Evolutionary conservation across 352 stramenopile species (phyloP).

Genomic region (Pythium folliculosum): DNA sequence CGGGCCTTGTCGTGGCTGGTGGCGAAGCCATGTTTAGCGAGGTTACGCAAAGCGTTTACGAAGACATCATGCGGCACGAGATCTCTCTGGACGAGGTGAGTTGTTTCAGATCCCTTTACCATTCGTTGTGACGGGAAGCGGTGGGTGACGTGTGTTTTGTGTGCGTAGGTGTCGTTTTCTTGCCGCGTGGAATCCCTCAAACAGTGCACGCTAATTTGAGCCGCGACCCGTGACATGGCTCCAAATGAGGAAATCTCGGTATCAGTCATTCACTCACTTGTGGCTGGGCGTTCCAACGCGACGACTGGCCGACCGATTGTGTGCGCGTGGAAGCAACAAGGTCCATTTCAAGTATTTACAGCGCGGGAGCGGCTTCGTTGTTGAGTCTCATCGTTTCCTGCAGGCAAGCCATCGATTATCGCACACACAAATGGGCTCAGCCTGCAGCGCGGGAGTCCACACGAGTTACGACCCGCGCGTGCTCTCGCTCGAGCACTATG

Average conservation of each 20-base stretch:
- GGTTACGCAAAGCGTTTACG: conserved; percentile 44
- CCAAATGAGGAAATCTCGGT: background rate
- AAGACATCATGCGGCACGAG: conserved; percentile 43
- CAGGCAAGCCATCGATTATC: background rate
- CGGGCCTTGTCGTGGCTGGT: conserved; percentile 53
- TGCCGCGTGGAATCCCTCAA: background rate
- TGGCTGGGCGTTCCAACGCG: background rate
- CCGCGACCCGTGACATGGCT: background rate
- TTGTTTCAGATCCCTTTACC: background rate
- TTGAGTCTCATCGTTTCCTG: background rate
- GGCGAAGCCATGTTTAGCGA: conserved; percentile 33
- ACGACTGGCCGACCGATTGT: background rate
- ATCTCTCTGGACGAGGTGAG: conserved; percentile 52
- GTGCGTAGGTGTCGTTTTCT: conserved; percentile 4
- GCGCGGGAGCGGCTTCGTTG: background rate
- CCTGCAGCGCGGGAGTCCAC: conserved; percentile 33
- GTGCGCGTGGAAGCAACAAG: background rate
- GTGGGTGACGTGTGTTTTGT: background rate
- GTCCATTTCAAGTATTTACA: background rate
- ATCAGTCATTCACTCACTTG: background rate
- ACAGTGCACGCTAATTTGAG: conserved; percentile 10
- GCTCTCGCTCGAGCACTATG: conserved; percentile 59
- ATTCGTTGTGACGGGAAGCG: background rate
- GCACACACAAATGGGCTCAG: conserved; percentile 38
- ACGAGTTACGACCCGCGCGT: conserved; percentile 38